Conservation (phyloP, 768 basidiomycete genomes). For the Harrya chromipes region DNA sequence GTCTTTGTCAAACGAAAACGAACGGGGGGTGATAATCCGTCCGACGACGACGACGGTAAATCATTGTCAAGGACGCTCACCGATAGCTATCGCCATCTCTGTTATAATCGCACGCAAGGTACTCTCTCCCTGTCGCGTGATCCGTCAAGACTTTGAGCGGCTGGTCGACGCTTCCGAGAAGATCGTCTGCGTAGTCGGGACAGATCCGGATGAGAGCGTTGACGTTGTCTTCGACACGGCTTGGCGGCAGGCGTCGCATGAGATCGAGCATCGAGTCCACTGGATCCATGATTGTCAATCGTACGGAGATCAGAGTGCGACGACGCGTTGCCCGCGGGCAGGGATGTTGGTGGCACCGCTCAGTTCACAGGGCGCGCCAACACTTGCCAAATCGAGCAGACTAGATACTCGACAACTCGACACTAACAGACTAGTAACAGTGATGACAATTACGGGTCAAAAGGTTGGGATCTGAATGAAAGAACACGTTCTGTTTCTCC, state of each 20-base stretch:
- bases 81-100: conserved; percentile 88
- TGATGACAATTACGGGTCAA: no score
- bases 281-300: conserved; percentile 56
- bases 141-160: conserved; percentile 83
- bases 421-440: no score
- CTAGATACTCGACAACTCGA: no score
- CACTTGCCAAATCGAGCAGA: conserved; percentile 9
- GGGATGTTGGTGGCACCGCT: neutral
- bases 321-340: neutral
- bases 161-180: conserved; percentile 92
- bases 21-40: neutral
- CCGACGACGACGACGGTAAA: neutral
- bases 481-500: no score
- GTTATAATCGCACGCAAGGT: conserved; percentile 93
- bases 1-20: neutral
- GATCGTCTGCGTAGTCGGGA: conserved; percentile 93
- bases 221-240: conserved; percentile 84
- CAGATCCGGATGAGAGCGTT: conserved; percentile 74
- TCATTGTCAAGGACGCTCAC: conserved; percentile 28
- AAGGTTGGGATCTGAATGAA: no score
- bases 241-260: conserved; percentile 93
- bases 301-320: neutral
- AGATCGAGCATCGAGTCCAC: conserved; percentile 94
- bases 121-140: conserved; percentile 79
- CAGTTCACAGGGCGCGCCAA: neutral